Base-by-base conservation (phyloP, 2,329 filamentous ascomycete genomes). In the Ilyonectria destructans region DNA sequence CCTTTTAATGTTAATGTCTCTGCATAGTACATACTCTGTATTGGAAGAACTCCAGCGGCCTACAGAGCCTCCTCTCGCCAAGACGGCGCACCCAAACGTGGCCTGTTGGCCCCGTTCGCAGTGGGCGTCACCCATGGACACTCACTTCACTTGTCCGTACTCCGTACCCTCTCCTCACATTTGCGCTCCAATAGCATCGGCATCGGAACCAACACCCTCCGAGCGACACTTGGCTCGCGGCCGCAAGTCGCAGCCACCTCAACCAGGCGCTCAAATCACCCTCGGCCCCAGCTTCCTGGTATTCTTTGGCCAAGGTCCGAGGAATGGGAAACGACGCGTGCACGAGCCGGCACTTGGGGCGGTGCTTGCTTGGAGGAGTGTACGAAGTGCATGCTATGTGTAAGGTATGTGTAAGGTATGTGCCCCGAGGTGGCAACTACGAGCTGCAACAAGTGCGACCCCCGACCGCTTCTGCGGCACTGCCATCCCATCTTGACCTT, bases 111-210 rank as follows among this genome's bases (percentile, higher is more conserved):
- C 46, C 45, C 35, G 29, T 10, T 52, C 46, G n/a, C 35, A 35
- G 45, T 48, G 52, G 21, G 19, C 52, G 45, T 31, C 21, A 31
- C 46, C 31, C 43, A 54, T 51, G 58, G 48, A 37, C 35, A 37
- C 26, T 26, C 26, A 26, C 26, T 26, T 26, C 26, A 26, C 40
- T 59, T 29, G 49, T 26, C 8, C 58, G 33, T 21, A 26, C 43
- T 26, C 8, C 58, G 33, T 21, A 26, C 43, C 52, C 23, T 49
- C n/a, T 19, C 46, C 6, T 62, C 49, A 31, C 52, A 62, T 66
- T 66, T 43, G 63, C 58, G 63, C 63, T 61, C 63, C 63, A 66
- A 66, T 66, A 46, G 54, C 58, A 37, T 61, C 57, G 19, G 57
- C 12, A 35, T 33, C 54, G n/a, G 45, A 45, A 29, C 58, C 45